Conservation (phyloP, 1,284 basidiomycete species). For the Phylloporus gajari region DNA sequence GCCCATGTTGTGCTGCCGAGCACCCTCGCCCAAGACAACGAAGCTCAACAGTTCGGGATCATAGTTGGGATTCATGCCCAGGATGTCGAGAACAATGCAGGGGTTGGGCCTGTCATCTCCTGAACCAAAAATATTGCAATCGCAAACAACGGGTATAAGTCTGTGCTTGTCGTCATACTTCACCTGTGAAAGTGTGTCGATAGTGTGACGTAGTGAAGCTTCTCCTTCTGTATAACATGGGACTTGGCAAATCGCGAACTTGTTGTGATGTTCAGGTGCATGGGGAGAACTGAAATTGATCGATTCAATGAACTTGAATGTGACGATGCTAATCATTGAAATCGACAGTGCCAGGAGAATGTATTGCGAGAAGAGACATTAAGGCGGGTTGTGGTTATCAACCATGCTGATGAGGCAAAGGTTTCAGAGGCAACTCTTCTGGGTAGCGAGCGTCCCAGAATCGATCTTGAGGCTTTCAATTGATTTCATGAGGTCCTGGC, state of each 20-base stretch:
- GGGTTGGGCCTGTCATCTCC: conserved; percentile 94
- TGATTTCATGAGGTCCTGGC: too few relatives aligned
- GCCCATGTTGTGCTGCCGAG: conserved; percentile 97
- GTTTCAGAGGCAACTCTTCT: too few relatives aligned
- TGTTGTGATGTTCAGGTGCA: conserved; percentile 95
- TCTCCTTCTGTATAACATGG: conserved; percentile 98
- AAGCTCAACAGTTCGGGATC: conserved; percentile 97
- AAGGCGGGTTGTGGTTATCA: too few relatives aligned
- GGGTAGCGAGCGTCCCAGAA: too few relatives aligned
- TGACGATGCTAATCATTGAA: conserved; percentile 95
- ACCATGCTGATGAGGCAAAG: too few relatives aligned
- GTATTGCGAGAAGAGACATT: conserved; percentile 90
- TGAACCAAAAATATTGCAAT: conserved; percentile 98
- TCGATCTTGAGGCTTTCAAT: too few relatives aligned
- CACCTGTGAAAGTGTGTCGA: conserved; percentile 93
- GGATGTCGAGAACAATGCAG: conserved; percentile 94
- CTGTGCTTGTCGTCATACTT: conserved; percentile 99
- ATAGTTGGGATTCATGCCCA: conserved; percentile 91
- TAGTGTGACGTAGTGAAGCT: conserved; percentile 85
- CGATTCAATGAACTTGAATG: conserved; percentile 97
- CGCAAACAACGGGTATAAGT: conserved; percentile 93
- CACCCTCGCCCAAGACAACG: conserved; percentile 92
- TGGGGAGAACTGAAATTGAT: conserved; percentile 87
- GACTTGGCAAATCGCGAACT: conserved; percentile 98
- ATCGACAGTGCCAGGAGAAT: conserved; percentile 73